phyloP scores from a whole-genome alignment of 2,329 filamentous ascomycete genomes.

The Stromatinia cepivora region DNA sequence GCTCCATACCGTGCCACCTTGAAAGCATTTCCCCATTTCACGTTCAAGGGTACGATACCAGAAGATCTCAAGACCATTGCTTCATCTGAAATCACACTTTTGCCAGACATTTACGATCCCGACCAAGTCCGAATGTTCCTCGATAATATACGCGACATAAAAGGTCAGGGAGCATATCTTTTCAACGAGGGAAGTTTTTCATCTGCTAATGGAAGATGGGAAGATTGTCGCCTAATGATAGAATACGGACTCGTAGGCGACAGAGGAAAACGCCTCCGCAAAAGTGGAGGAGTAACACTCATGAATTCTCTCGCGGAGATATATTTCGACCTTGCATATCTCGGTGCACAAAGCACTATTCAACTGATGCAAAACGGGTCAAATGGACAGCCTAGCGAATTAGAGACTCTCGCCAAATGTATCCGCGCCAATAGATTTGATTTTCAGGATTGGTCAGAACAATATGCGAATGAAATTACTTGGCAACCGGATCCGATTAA shows the following conservation, averaged over 20 bases:
- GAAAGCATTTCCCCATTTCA: neutral
- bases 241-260: neutral
- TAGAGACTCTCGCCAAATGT: too few species aligned
- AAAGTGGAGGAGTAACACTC: too few species aligned
- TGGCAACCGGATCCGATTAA: neutral
- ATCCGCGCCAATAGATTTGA: too few species aligned
- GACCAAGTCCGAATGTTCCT: too few species aligned
- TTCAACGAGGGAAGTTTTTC: too few species aligned
- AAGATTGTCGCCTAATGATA: neutral
- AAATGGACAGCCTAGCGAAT: neutral
- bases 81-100: neutral
- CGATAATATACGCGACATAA: neutral
- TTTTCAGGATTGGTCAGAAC: too few species aligned
- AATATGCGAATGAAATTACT: neutral
- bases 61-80: neutral
- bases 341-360: neutral
- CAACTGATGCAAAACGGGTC: neutral
- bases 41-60: neutral
- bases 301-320: neutral
- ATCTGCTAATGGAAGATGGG: neutral
- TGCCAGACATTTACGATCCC: neutral
- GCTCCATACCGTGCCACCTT: neutral
- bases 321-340: fast-evolving
- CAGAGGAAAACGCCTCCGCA: neutral
- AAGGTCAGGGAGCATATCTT: neutral